Conservation (phyloP, 202 grass and related monocot genomes). For the Setaria viridis region DNA sequence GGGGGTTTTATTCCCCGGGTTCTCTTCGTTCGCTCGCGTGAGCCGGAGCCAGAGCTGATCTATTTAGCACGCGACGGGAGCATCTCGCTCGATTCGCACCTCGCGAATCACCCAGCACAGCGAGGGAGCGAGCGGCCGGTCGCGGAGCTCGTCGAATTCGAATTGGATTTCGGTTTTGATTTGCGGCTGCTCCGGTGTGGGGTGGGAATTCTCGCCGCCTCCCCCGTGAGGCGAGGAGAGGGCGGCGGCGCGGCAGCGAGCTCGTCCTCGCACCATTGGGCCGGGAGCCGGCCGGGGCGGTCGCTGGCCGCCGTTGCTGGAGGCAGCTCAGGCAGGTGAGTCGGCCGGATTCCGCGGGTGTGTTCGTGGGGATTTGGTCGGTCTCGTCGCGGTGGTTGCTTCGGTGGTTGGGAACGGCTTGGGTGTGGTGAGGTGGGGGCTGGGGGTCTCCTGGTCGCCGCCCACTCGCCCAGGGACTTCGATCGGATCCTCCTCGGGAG, state of each 20-base stretch:
- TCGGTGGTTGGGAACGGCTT: slow-evolving; percentile 32
- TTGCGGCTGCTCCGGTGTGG: not conserved
- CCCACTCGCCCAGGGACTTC: not conserved
- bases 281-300: not conserved
- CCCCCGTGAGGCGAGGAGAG: slow-evolving; percentile 2
- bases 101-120: not conserved
- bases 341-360: slow-evolving; percentile 23
- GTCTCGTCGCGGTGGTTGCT: slow-evolving; percentile 38
- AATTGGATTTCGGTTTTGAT: slow-evolving; percentile 44
- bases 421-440: slow-evolving; percentile 3
- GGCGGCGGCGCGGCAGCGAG: not conserved
- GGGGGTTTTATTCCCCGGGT: slow-evolving; percentile 16
- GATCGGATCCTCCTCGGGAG: slow-evolving; percentile 54
- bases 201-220: slow-evolving; percentile 13
- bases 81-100: slow-evolving; percentile 34
- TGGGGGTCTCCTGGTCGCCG: slow-evolving; percentile 22
- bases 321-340: slow-evolving; percentile 50
- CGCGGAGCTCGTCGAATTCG: slow-evolving; percentile 34
- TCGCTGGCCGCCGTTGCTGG: slow-evolving; percentile 10
- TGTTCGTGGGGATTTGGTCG: slow-evolving; percentile 37
- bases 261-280: slow-evolving; percentile 28
- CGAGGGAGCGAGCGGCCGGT: not conserved
- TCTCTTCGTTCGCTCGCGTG: not conserved
- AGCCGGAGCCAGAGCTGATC: not conserved
- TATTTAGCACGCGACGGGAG: slow-evolving; percentile 42